Percentiles rank a stretch among this genome's conserved stretches.
These are phyloP conservation scores for Hypoxylon sp. DNA, from an alignment of 2,329 filamentous ascomycete species.

Conservation along the genomic window DNA sequence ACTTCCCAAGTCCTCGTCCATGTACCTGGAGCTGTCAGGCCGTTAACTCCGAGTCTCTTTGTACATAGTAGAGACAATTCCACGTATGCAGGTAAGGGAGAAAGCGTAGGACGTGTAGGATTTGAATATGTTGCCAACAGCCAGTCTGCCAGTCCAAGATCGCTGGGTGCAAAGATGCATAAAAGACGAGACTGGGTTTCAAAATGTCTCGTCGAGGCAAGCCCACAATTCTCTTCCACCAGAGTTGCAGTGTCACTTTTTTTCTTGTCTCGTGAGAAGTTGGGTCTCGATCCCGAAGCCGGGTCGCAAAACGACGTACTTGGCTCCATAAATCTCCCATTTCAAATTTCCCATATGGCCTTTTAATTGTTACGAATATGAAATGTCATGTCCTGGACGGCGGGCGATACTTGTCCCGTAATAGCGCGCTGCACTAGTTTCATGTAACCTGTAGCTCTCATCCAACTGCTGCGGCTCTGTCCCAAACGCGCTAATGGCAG, in stretches of 20 bases:
- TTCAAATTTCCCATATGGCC: slow-evolving; percentile 22
- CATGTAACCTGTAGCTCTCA: slow-evolving; percentile 2
- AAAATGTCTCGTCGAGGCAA: slow-evolving; percentile 7
- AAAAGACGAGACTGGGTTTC: slow-evolving; percentile 8
- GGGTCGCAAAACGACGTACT: slow-evolving; percentile 22
- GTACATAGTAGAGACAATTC: slow-evolving; percentile 11
- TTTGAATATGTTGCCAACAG: slow-evolving; percentile 5
- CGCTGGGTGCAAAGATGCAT: slow-evolving; percentile 6
- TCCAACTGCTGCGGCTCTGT: slow-evolving; percentile 39
- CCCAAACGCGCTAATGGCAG: slow-evolving; percentile 33
- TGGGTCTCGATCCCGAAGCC: slow-evolving; percentile 33
- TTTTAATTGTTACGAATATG: slow-evolving; percentile 28
- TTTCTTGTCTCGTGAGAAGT: slow-evolving; percentile 18
- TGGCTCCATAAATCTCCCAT: slow-evolving; percentile 27
- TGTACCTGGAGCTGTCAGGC: slow-evolving; percentile 9
- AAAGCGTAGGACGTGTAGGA: slow-evolving; percentile 7
- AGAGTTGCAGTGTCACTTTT: slow-evolving; percentile 3
- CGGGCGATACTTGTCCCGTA: slow-evolving; percentile 35
- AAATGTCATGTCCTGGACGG: slow-evolving; percentile 11
- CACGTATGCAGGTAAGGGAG: slow-evolving; percentile 23
- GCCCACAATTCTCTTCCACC: slow-evolving; percentile 17
- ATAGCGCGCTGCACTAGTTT: slow-evolving; percentile 5
- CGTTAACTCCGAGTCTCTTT: slow-evolving; percentile 39
- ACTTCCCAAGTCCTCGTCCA: slow-evolving; percentile 8
- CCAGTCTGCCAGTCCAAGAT: background rate